phyloP scores from a whole-genome alignment of 352 stramenopile genomes.

The Globisporangium sylvaticum region DNA sequence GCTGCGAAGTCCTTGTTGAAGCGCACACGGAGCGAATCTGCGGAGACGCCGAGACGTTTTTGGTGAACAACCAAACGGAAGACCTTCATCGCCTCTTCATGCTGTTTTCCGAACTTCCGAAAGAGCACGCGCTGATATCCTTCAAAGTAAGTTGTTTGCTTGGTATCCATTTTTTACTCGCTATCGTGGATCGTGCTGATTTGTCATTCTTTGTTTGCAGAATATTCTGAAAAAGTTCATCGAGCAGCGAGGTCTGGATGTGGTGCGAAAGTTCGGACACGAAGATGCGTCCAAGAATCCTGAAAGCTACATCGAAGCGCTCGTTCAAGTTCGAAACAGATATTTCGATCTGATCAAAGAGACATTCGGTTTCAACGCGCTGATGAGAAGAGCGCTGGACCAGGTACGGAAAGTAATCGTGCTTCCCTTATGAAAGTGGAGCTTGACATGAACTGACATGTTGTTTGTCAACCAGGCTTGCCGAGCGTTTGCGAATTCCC shows the following conservation, averaged over 20 bases:
- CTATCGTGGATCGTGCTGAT: background rate
- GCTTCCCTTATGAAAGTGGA: background rate
- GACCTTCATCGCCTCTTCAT: conserved; percentile 77
- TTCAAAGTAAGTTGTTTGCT: conserved; percentile 54
- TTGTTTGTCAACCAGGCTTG: conserved; percentile 46
- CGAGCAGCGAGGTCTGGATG: conserved; percentile 67
- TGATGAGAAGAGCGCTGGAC: conserved; percentile 81
- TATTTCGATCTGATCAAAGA: conserved; percentile 84
- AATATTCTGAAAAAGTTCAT: conserved; percentile 88
- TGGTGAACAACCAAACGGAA: conserved; percentile 75
- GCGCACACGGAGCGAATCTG: conserved; percentile 80
- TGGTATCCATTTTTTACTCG: background rate
- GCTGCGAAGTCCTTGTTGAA: conserved; percentile 74
- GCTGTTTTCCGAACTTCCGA: conserved; percentile 78
- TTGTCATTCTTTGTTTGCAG: conserved; percentile 23
- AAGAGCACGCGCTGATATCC: conserved; percentile 71
- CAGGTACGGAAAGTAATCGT: conserved; percentile 32
- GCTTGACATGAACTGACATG: background rate
- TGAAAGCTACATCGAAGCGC: conserved; percentile 80
- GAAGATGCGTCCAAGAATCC: conserved; percentile 78
- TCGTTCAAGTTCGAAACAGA: conserved; percentile 80
- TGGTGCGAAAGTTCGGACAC: conserved; percentile 77
- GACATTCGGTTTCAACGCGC: conserved; percentile 74
- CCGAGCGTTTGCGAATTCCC: conserved; percentile 77
- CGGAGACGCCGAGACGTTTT: conserved; percentile 69